Evolutionary conservation across 1,284 basidiomycete genomes (phyloP).

Genomic region (Waitea zeae): DNA sequence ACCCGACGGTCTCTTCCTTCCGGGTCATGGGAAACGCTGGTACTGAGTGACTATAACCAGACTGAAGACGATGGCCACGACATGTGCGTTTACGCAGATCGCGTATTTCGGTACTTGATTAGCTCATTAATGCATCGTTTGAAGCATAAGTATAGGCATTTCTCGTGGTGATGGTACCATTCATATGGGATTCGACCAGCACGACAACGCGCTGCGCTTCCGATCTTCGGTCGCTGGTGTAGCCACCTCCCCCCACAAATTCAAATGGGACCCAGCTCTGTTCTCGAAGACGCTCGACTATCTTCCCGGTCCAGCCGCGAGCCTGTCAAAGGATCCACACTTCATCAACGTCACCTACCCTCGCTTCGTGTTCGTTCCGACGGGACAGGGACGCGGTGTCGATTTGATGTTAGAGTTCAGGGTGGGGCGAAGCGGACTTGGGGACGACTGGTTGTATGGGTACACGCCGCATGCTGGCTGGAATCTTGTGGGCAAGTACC

Average conservation of each 20-base stretch:
- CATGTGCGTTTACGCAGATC: slow-evolving; percentile 11
- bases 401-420: slow-evolving; percentile 21
- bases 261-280: slow-evolving; percentile 12
- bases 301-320: slow-evolving; percentile 18
- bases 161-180: slow-evolving; percentile 22
- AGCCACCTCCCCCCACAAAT: slow-evolving; percentile 13
- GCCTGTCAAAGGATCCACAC: slow-evolving; percentile 13
- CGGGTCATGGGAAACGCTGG: slow-evolving; percentile 17
- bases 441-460: slow-evolving; percentile 24
- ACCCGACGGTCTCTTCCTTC: slow-evolving; percentile 13
- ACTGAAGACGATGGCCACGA: slow-evolving; percentile 25
- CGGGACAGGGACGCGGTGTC: slow-evolving; percentile 5
- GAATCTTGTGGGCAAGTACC: slow-evolving; percentile 18
- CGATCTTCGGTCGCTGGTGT: slow-evolving; percentile 17
- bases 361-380: slow-evolving; percentile 17
- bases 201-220: slow-evolving; percentile 22
- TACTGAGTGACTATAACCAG: slow-evolving; percentile 21
- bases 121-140: no score
- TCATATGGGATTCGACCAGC: slow-evolving; percentile 24
- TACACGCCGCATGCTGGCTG: slow-evolving; percentile 18
- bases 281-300: slow-evolving; percentile 14
- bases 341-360: slow-evolving; percentile 25
- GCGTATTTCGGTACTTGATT: not conserved
- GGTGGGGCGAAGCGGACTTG: slow-evolving; percentile 22
- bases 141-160: slow-evolving; percentile 22